Percentiles rank a stretch among this genome's conserved stretches.
Evolutionary conservation across 2,329 filamentous ascomycete genomes (phyloP).

Genomic region (Ceratocystiopsis minuta): DNA sequence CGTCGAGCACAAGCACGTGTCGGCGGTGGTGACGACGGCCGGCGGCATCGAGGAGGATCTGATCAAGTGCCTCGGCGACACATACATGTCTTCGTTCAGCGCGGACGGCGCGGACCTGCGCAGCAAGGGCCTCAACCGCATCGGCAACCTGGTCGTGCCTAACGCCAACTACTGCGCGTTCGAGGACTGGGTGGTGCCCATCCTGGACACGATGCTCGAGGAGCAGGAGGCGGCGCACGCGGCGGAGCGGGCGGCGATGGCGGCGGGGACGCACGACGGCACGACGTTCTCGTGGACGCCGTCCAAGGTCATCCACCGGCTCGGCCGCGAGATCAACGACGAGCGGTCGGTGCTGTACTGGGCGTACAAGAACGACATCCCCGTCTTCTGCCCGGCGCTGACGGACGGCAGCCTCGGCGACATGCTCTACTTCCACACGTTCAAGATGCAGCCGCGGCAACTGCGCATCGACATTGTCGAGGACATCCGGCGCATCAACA

Average conservation of each 20-base stretch:
- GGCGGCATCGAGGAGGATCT: slow-evolving; percentile 94
- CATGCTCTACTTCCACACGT: slow-evolving; percentile 98
- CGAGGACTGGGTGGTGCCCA: slow-evolving; percentile 93
- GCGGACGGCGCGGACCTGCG: slow-evolving; percentile 62
- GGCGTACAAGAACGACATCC: slow-evolving; percentile 93
- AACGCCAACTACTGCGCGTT: slow-evolving; percentile 97
- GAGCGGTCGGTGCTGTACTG: slow-evolving; percentile 89
- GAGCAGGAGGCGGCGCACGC: slow-evolving; percentile 59
- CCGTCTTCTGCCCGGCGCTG: slow-evolving; percentile 88
- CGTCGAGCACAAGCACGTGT: slow-evolving; percentile 81
- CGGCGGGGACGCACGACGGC: slow-evolving; percentile 18
- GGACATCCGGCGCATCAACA: slow-evolving; percentile 87
- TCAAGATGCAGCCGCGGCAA: slow-evolving; percentile 66
- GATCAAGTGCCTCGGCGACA: slow-evolving; percentile 92
- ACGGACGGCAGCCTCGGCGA: slow-evolving; percentile 92
- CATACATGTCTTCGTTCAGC: slow-evolving; percentile 77
- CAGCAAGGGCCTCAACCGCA: slow-evolving; percentile 76
- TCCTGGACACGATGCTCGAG: slow-evolving; percentile 81
- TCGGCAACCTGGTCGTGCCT: slow-evolving; percentile 87
- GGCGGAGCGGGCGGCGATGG: slow-evolving; percentile 37
- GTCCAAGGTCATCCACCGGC: slow-evolving; percentile 71
- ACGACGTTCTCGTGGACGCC: slow-evolving; percentile 79
- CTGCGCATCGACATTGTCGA: slow-evolving; percentile 82
- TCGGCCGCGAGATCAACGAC: slow-evolving; percentile 88
- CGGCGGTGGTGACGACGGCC: slow-evolving; percentile 84